Conservation (phyloP, 108 stramenopile species). For the Fragilaria radians region DNA sequence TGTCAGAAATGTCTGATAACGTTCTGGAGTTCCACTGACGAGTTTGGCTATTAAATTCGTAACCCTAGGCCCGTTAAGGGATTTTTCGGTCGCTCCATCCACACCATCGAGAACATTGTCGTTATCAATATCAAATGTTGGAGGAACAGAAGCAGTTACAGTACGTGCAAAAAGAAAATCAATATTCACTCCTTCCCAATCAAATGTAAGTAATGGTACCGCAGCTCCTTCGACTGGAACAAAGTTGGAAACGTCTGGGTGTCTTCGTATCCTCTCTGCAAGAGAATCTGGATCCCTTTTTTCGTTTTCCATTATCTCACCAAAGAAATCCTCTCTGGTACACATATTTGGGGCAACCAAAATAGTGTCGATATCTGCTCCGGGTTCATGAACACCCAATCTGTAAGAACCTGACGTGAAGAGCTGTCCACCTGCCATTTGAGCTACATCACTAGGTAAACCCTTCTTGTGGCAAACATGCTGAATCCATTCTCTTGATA, state of each 20-base stretch:
- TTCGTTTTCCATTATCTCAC: constrained; percentile 27
- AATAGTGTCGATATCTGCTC: constrained; percentile 95
- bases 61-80: constrained; percentile 93
- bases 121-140: constrained; percentile 90
- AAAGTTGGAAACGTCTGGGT: constrained; percentile 89
- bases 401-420: constrained; percentile 93
- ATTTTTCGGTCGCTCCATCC: constrained; percentile 89
- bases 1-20: constrained; percentile 77
- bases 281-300: constrained; percentile 52
- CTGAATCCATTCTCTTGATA: constrained; percentile 70
- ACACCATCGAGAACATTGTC: constrained; percentile 90
- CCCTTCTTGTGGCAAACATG: constrained; percentile 49
- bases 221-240: constrained; percentile 88
- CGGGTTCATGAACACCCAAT: constrained; percentile 93
- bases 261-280: constrained; percentile 70
- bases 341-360: constrained; percentile 84
- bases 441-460: constrained; percentile 50
- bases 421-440: constrained; percentile 71
- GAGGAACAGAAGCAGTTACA: constrained; percentile 69
- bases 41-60: constrained; percentile 92
- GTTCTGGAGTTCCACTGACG: constrained; percentile 66
- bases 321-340: constrained; percentile 92
- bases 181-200: constrained; percentile 95
- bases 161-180: constrained; percentile 94
- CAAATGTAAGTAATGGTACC: constrained; percentile 97